Conservation (phyloP, 805 yeast species). For the Lipomyces oligophaga region DNA sequence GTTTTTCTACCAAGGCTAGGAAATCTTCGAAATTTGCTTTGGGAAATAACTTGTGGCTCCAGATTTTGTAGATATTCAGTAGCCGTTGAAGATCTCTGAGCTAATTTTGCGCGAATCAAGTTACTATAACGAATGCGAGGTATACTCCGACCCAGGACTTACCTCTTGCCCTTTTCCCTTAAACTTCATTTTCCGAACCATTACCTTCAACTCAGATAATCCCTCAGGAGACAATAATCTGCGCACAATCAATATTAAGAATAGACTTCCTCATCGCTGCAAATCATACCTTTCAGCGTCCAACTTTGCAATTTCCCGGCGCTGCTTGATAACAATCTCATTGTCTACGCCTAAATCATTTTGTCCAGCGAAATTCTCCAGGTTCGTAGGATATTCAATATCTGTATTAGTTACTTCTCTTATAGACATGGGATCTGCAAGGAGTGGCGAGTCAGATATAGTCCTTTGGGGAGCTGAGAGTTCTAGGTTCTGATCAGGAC, state of each 20-base stretch:
- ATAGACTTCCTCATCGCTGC: not conserved
- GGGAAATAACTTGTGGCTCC: constrained; percentile 77
- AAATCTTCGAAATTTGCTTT: constrained; percentile 75
- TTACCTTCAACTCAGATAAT: constrained; percentile 46
- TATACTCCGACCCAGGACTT: not conserved
- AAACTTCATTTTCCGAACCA: constrained; percentile 33
- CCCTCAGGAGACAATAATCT: constrained; percentile 54
- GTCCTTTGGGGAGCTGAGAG: not conserved
- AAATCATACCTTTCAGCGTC: constrained; percentile 38
- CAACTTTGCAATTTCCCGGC: constrained; percentile 43
- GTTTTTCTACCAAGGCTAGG: constrained; percentile 48
- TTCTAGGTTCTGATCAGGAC: too few relatives aligned
- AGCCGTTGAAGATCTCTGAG: constrained; percentile 49
- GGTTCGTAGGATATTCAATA: not conserved
- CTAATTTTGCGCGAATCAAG: not conserved
- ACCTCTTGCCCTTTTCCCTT: constrained; percentile 45
- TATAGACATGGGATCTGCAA: not conserved
- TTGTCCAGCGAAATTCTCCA: not conserved
- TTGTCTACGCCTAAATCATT: constrained; percentile 34
- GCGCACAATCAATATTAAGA: not conserved
- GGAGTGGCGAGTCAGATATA: not conserved
- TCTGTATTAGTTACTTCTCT: not conserved
- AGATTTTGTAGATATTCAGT: constrained; percentile 58
- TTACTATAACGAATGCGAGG: too few relatives aligned
- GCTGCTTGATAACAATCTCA: constrained; percentile 34